Evolutionary conservation across 2,329 filamentous ascomycete genomes (phyloP).

Genomic region (Myriosclerotinia curreyana): DNA sequence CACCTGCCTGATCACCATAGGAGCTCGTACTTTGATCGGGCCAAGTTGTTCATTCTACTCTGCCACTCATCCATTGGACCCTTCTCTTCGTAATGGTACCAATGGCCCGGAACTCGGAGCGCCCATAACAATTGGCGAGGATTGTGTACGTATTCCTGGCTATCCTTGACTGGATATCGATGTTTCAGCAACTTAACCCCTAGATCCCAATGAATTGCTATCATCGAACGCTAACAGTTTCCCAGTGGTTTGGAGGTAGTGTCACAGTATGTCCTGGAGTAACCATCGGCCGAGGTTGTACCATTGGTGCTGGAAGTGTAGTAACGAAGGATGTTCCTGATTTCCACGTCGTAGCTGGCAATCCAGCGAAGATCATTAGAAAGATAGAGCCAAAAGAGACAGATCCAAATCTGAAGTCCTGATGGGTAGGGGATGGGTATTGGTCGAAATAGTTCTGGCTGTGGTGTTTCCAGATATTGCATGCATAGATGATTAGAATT

Average conservation of each 20-base stretch:
- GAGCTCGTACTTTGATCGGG: conserved; percentile 72
- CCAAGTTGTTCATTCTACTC: conserved; percentile 75
- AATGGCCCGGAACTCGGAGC: conserved; percentile 72
- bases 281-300: conserved; percentile 70
- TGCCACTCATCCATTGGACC: conserved; percentile 75
- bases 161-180: not conserved
- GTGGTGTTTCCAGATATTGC: not conserved
- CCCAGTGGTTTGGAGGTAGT: conserved; percentile 68
- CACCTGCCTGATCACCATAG: conserved; percentile 70
- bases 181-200: not conserved
- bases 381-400: conserved; percentile 41
- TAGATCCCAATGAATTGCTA: not conserved
- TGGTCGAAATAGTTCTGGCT: not conserved
- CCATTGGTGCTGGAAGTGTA: conserved; percentile 76
- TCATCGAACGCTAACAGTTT: not conserved
- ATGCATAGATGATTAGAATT: not conserved
- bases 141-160: conserved; percentile 50
- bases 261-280: conserved; percentile 71
- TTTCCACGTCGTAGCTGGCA: conserved; percentile 62
- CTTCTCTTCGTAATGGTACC: conserved; percentile 68
- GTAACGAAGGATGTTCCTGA: conserved; percentile 74
- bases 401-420: conserved; percentile 29
- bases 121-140: conserved; percentile 72
- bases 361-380: conserved; percentile 59
- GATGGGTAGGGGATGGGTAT: not conserved